Evolutionary conservation across 2,329 filamentous ascomycete species (phyloP), one percentile per base, ranked within the genome.

Genomic region (Drechslera avenae): DNA sequence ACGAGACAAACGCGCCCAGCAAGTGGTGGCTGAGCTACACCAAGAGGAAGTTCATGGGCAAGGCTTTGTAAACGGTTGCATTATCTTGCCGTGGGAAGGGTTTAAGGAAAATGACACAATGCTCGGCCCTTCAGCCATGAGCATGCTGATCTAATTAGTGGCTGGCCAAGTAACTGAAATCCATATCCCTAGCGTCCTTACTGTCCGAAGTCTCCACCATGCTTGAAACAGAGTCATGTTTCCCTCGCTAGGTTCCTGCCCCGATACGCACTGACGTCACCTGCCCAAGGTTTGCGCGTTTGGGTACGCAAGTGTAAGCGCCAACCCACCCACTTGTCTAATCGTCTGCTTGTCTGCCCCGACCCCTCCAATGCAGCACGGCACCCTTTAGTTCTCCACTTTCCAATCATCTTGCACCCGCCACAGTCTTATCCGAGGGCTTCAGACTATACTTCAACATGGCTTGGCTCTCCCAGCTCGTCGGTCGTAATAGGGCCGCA

Each of bases 1-100:
- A 92, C 60, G 83, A 78, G 63, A 82, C 67, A 21, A 72, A 75
- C 75, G 84, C 71, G 76, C 92, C 80, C 75, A 90, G 77, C 59
- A 86, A 86, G 50, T 97, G 93, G 90, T 99, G 94, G 94, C 78
- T 99, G 74, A 97, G 94, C 81, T 99, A 97, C 75, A 90, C 90
- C 46, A 97, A 97, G 86, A 87, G 94, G 78, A 97, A 97, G 85
- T 99, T 99, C 73, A 97, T 99, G 94, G 92, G 92, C 74, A 97
- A 97, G 85, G 70, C 76, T 16, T 62, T 75, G 62, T 73, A 68
- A 43, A 52, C 3, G 26, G 2, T 28, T 10, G 10, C 26, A 28
- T 10, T 4, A 4, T 10, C 26, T 28, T 28, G 9, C 2, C 12
- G 9, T 9, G 26, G 26, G n/a, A n/a, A 28, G 9, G 10, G 26